Percentiles rank a stretch among this genome's conserved stretches.
Conservation (phyloP, 2,329 filamentous ascomycete species). For the Ophiostoma perfectum region DNA sequence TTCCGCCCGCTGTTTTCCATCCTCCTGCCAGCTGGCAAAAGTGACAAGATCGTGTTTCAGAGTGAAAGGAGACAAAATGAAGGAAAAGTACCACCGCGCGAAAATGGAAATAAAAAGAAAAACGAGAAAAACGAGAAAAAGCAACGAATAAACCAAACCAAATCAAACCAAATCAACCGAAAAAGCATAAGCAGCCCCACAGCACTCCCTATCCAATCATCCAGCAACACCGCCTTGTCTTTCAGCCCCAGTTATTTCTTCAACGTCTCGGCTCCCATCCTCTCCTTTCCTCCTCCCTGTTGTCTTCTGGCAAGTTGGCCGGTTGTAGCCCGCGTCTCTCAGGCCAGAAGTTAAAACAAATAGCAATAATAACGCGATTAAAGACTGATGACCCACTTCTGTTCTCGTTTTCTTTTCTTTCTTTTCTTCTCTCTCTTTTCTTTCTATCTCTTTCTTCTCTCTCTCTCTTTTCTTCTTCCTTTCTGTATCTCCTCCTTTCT, state of each 20-base stretch:
- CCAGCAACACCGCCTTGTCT: not conserved
- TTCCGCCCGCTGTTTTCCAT: not conserved
- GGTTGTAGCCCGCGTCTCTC: not conserved
- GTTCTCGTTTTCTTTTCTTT: not conserved
- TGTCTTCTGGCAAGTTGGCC: not conserved
- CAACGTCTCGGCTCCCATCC: slow-evolving; percentile 6
- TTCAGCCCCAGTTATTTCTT: not conserved
- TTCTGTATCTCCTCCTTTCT: not conserved
- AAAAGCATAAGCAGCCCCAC: slow-evolving; percentile 4
- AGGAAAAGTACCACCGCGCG: not conserved
- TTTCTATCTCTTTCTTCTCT: not conserved
- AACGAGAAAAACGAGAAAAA: not conserved
- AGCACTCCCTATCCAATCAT: not conserved
- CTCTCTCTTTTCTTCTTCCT: not conserved
- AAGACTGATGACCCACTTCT: not conserved
- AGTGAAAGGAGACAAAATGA: not conserved
- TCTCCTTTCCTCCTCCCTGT: not conserved
- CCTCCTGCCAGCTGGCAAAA: not conserved
- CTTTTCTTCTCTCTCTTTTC: not conserved
- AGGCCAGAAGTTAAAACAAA: not conserved
- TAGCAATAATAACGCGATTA: not conserved
- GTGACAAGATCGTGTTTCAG: not conserved
- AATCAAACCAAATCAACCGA: not conserved
- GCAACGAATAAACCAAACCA: not conserved
- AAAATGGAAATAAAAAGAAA: not conserved